Base-by-base conservation (phyloP, 2,329 filamentous ascomycete species). In the Aureobasidium leucospermi region DNA sequence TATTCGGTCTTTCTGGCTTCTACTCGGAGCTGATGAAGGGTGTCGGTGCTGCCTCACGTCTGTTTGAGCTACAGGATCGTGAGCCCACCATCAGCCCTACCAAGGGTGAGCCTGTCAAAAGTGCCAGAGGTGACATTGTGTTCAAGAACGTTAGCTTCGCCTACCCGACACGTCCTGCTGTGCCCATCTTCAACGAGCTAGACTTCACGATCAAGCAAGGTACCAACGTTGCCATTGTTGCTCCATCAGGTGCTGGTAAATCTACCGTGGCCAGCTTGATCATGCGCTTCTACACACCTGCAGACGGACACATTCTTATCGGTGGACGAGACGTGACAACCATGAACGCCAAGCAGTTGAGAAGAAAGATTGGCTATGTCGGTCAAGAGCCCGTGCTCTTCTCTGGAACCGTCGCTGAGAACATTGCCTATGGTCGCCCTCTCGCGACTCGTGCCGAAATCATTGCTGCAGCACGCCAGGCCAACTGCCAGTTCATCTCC, bases 1-100 rank as follows among this genome's bases (percentile, higher is more conserved):
- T 99, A 64, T 96, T 97, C 66, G 94, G 94, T 4, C 79, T 99
- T 1, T 96, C 91, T 4, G 90, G 89, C 60, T 99, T 99, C 76
- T 99, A 96, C 74, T 96, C 92, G 0, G 94, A 99, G 71, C 81
- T 99, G 63, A 99, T 99, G 94, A 99, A 99, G 74, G 95, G 95
- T 43, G 93, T 96, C 4, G 94, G 95, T 68, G 94, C 94, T 43
- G 94, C 94, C n/a, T 96, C 88, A 68, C 88, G 94, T 62, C 80
- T 99, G 1, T 99, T 99, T 69, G 94, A 99, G 70, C 82, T 99
- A 6, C 92, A 97, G 71, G 94, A 99, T 72, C 86, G 94, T 63
- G 79, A 89, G 61, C 89, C 92, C 0, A 87, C 85, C 2, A 95
- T 97, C 62, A 87, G 87, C n/a, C 85, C 92, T 19, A 99, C 95